Conservation (phyloP, 2,329 filamentous ascomycete genomes). For the Penicillium sp. region DNA sequence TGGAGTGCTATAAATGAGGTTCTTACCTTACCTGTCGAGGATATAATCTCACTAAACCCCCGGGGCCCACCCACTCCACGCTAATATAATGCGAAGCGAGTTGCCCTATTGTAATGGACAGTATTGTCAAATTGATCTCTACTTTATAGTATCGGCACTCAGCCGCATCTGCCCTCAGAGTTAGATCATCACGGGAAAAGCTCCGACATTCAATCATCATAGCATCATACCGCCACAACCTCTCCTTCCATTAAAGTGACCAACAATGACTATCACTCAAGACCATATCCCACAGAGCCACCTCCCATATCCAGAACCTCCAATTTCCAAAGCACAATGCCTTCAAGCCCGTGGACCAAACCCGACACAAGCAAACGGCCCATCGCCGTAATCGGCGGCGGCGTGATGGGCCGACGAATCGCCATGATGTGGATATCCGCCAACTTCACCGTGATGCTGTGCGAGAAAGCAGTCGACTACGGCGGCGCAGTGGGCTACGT, state of each 20-base stretch:
- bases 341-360: conserved; percentile 15
- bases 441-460: conserved; percentile 15
- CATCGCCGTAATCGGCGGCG: conserved; percentile 22
- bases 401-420: conserved; percentile 23
- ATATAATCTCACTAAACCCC: background rate
- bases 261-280: background rate
- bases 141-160: background rate
- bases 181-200: conserved; percentile 12
- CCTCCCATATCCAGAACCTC: background rate
- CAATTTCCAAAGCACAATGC: conserved; percentile 10
- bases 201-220: conserved; percentile 8
- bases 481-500: conserved; percentile 15
- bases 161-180: conserved; percentile 7
- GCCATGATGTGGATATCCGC: conserved; percentile 22
- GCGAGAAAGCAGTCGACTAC: conserved; percentile 12
- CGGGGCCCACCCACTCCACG: too few relatives aligned
- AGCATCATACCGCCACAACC: conserved; percentile 8
- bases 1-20: background rate
- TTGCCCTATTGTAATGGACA: background rate
- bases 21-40: background rate
- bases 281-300: background rate
- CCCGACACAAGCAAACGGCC: conserved; percentile 20
- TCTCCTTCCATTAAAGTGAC: background rate
- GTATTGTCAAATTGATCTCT: background rate
- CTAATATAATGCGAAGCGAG: background rate